Percentiles rank a stretch among this genome's conserved stretches.
Evolutionary conservation across 768 basidiomycete genomes (phyloP).

Genomic region (Tulasnella sp.): DNA sequence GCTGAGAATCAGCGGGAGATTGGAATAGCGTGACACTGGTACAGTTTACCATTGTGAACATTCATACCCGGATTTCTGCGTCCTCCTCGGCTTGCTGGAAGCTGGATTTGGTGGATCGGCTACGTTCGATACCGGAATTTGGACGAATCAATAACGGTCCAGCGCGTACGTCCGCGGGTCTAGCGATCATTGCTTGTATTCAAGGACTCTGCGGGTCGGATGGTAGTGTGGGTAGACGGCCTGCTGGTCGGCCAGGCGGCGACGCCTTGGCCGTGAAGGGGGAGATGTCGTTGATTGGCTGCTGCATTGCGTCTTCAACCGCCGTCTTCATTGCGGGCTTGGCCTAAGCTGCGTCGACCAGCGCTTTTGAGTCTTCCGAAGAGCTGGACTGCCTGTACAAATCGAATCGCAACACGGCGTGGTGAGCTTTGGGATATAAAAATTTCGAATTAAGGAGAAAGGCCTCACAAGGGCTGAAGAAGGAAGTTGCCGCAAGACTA

Average conservation of each 20-base stretch:
- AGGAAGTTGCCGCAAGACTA: constrained; percentile 44
- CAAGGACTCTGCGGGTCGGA: too few relatives aligned
- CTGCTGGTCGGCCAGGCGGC: too few relatives aligned
- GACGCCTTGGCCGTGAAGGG: too few relatives aligned
- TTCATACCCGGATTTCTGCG: background rate
- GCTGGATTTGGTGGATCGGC: background rate
- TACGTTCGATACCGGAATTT: background rate
- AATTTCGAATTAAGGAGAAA: background rate
- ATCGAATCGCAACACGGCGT: constrained; percentile 60
- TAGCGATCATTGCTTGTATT: too few relatives aligned
- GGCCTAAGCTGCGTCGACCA: constrained; percentile 84
- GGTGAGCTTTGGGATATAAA: background rate
- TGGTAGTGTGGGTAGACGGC: too few relatives aligned
- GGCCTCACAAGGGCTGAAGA: constrained; percentile 59
- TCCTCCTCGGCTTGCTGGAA: background rate
- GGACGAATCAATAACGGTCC: background rate
- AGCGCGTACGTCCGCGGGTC: background rate
- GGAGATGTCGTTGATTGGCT: too few relatives aligned
- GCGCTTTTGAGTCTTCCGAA: constrained; percentile 68
- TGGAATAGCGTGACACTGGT: background rate
- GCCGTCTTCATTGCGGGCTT: constrained; percentile 38
- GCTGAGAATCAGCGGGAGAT: background rate
- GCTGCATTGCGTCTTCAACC: too few relatives aligned
- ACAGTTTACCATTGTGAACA: background rate
- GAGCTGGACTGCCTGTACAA: constrained; percentile 83